phyloP scores from a whole-genome alignment of 495 filamentous ascomycete species.

The Extremus antarcticus region DNA sequence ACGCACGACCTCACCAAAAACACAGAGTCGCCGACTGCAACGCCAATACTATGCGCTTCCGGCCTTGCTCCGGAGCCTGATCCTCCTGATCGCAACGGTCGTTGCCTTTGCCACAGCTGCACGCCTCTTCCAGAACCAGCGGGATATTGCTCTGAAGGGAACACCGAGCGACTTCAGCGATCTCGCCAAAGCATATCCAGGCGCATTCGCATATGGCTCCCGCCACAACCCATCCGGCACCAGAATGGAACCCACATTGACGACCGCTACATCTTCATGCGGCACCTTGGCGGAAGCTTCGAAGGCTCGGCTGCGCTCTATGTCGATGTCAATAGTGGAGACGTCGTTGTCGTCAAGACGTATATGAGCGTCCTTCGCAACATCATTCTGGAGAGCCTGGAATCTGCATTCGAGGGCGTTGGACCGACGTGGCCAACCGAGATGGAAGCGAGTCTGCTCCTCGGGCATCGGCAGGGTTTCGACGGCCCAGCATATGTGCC shows the following conservation, averaged over 20 bases:
- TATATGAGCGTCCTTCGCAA: neutral
- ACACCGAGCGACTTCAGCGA: neutral
- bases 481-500: constrained; percentile 1
- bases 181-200: neutral
- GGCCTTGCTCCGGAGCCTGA: neutral
- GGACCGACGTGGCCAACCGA: constrained; percentile 4
- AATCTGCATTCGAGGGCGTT: neutral
- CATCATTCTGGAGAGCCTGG: neutral
- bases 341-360: neutral
- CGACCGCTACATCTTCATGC: neutral
- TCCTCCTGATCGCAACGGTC: neutral
- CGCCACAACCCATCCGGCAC: neutral
- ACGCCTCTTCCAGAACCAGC: neutral
- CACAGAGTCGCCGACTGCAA: neutral
- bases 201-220: neutral
- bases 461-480: neutral
- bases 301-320: neutral
- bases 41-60: neutral
- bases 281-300: neutral
- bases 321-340: neutral
- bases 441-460: constrained; percentile 3
- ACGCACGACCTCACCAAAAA: neutral
- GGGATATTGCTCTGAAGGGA: neutral
- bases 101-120: neutral
- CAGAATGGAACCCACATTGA: neutral